Base-by-base conservation (phyloP, 306 rosid genomes). In the Hippophae gyantsensis region DNA sequence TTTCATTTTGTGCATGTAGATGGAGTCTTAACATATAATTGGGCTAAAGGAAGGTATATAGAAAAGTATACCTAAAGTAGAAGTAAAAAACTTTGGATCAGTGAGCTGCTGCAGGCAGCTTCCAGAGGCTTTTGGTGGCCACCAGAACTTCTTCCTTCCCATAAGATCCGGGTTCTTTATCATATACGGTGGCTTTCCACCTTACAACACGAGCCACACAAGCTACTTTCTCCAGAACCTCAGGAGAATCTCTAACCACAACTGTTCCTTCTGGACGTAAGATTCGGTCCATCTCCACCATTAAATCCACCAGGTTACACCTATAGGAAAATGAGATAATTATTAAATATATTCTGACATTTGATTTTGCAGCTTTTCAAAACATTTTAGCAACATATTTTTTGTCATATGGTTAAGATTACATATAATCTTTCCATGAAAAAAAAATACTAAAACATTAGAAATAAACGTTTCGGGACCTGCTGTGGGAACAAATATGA, bases 221-320 rank as follows among this genome's bases (percentile, higher is more conserved):
- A 57, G 78, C 85, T 52, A 93, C 84, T 74, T 77, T 82, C 8
- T 88, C 95, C 26, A 93, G 74, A 10, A 75, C 90, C 64, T 88
- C 95, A 6, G 90, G 87, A 54, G 76, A 70, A 73, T 86, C 97
- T 79, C 97, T 84, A 47, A 93, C 63, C 69, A 93, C 77, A 56
- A 93, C 56, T 0, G 93, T 88, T 70, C 99, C 99, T 79, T 84
- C 90, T 0, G 99, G 99, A 6, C 99, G 94, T 76, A 93, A 60
- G 49, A 93, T 80, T 46, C 97, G 82, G 58, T 93, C 99, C 53
- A 93, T 77, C 80, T 93, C 99, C 26, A 86, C 97, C 90, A 93
- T 76, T 78, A 93, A 80, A 74, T 93, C 97, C 62, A 93, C 86
- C 52, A 88, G 86, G 85, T 72, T 84, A 65, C 99, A 93, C 78